phyloP scores from a whole-genome alignment of 371 early-diverging fungal species.

The Mortierella polycephala region DNA sequence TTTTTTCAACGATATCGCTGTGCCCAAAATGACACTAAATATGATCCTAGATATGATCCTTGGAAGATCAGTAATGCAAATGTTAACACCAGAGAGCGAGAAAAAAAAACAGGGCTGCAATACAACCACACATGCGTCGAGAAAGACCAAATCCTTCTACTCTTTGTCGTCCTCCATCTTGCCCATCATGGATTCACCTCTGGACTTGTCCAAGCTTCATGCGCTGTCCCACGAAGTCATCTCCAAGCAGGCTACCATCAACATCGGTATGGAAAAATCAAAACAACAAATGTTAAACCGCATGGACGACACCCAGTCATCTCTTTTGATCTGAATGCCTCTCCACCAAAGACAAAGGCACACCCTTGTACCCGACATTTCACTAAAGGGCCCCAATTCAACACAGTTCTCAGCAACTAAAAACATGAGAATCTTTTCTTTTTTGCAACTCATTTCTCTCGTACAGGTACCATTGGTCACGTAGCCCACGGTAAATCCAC shows the following conservation, averaged over 20 bases:
- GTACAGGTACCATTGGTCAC: constrained; percentile 98
- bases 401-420: neutral
- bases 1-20: too few species aligned
- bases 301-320: too few species aligned
- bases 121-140: too few species aligned
- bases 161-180: neutral
- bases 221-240: constrained; percentile 76
- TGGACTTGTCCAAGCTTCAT: constrained; percentile 43
- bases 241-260: constrained; percentile 97
- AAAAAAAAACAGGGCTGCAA: too few species aligned
- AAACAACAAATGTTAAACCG: neutral
- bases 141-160: neutral
- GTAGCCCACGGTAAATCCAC: constrained; percentile 99
- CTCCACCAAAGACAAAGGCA: neutral
- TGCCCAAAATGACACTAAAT: too few species aligned
- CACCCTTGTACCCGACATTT: too few species aligned
- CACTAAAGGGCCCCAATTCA: too few species aligned
- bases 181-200: constrained; percentile 39
- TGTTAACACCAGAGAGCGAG: too few species aligned
- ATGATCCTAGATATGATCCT: too few species aligned
- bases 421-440: neutral
- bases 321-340: neutral
- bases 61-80: too few species aligned
- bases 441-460: neutral
- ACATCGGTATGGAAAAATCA: constrained; percentile 82